Evolutionary conservation across 257 asterid species (phyloP), one percentile per base, ranked within the genome.

Genomic region (Fraxinus quadrangulata): DNA sequence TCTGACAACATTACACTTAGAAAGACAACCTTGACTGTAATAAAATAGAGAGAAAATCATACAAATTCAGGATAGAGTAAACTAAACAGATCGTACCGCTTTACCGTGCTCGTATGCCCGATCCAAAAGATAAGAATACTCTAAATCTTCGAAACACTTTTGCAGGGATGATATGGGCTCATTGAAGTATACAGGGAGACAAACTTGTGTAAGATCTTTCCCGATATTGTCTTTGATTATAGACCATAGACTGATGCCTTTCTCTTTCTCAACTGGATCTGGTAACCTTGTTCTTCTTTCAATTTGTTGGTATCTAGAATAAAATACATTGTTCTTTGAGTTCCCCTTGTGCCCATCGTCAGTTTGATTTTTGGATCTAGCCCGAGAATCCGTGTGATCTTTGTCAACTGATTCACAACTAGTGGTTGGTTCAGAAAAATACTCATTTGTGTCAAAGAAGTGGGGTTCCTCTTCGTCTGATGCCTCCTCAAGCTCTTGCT

Each of bases 151-250:
- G 45, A 87, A 92, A 81, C 97, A 91, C 79, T 91, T 94, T 76
- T 94, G 98, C 81, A 94, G 88, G 61, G 98, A 87, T 6, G 98
- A 94, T 66, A 92, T 77, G 8, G 98, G 98, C 89, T 94, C 98
- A 37, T 94, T 94, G 78, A 94, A 94, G 84, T 87, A 94, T 59
- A 94, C 98, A 26, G 98, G 98, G 72, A 94, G 93, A 82, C 98
- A 94, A 67, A 94, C 97, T 79, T 92, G 85, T 9, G 97, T 89
- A 81, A 94, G 87, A 83, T 94, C 98, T 83, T 94, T 94, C 51
- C 98, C 98, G 13, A 94, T 95, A 83, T 92, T 94, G 83, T 92
- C 99, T 84, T 94, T 94, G 85, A 95, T 92, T 90, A 93, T 89
- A 79, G 99, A 90, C 99, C 99, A 95, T 70, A 95, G 86, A 83